Evolutionary conservation across 2,329 filamentous ascomycete species (phyloP), one percentile per base, ranked within the genome.

Genomic region (Xylariales sp.): DNA sequence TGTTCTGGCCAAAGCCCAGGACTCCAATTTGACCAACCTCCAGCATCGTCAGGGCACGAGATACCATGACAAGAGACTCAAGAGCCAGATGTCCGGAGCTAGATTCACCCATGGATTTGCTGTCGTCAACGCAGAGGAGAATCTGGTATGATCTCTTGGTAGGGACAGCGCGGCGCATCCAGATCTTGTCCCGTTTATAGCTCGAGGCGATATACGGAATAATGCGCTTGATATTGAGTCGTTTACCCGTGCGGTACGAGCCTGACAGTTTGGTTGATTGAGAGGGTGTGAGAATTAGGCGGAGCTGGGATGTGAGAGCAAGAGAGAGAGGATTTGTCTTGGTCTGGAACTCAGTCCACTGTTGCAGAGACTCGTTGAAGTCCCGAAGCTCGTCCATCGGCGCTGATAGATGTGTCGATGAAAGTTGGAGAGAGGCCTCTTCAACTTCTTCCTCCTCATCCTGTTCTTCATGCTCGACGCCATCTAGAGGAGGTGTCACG

Each of bases 111-210:
- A 99, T 99, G 43, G 83, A 89, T 61, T 86, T 87, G 53, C 85
- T 91, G 68, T 98, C 93, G 61, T 99, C 93, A 25, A 99, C 88
- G 27, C 93, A 94, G 34, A 99, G 83, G 69, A 98, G 81, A 61
- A 98, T 94, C 63, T 99, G 94, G 65, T 98, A 98, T 40, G 83
- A 85, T 28, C 94, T 85, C 66, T 97, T 97, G 25, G 84, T 91
- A 1, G 94, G 94, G 34, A 95, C 81, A 23, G 81, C 84, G 40
- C 94, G 82, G 12, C 94, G 85, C 84, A 98, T 95, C 93, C 93
- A 99, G 65, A 99, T 99, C 73, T 98, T 98, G 76, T 99, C 93
- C 43, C 93, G 87, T 72, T 96, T 97, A 75, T 96, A 98, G 57
- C 86, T 84, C 1, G 90, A 97, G 2, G 94, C 93, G 51, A 99